Evolutionary conservation across 768 basidiomycete genomes (phyloP), one percentile per base, ranked within the genome.

Genomic region (Tricholoma matsutake): DNA sequence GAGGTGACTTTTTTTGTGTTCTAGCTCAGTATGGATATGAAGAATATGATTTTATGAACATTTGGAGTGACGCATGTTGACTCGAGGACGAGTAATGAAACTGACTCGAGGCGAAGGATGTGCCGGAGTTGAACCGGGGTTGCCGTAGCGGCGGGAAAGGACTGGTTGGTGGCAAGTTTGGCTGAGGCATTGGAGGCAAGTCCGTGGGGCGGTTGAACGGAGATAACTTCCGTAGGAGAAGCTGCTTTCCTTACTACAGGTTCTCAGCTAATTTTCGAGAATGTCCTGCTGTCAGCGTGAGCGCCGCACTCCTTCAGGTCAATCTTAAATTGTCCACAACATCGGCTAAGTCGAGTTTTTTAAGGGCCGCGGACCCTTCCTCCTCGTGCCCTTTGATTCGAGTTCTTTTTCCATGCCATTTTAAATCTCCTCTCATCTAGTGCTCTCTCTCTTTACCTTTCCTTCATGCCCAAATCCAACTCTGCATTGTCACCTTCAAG

Each of bases 351-450:
- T 71, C 69, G 75, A 69, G 69, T 71, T 75, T 71, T 75, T 76
- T 72, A 79, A 79, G 78, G 78, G 78, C 81, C 81, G 81, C 81
- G 81, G 81, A 81, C 75, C 75, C 76, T 67, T 76, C 51, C 76
- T 82, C 86, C 86, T 87, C 86, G 85, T 88, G 85, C 73, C 83
- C 82, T 76, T 71, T 76, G 78, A 74, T 83, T 82, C 81, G 80
- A 83, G 80, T 85, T 83, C 82, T 84, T 85, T 84, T 85, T 81
- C 76, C 74, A 75, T 82, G 73, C 78, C 81, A 81, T 83, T 84
- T 81, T 84, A 82, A 82, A 79, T 77, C 76, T 67, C 69, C 67
- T 67, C 69, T 68, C 64, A 63, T 32, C 31, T 18, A 69, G 66
- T 64, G 56, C 69, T 65, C 60, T 69, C 65, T 69, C 66, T 61